These are phyloP conservation scores for Umbelopsis vinacea DNA, from an alignment of 192 early-diverging fungal species.

Conservation along the genomic window DNA sequence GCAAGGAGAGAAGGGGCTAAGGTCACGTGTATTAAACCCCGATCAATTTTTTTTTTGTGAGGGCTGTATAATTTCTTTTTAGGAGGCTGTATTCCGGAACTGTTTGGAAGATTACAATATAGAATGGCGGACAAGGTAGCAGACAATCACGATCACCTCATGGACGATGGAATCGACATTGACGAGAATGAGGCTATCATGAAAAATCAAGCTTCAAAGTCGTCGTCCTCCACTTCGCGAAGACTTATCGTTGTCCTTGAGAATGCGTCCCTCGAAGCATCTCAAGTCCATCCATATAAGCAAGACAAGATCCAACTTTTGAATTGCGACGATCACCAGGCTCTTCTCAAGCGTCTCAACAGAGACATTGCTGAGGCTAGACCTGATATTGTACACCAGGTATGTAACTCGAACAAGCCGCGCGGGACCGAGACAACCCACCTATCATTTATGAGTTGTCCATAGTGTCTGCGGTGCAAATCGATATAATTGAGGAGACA, in stretches of 20 bases:
- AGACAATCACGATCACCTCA: not conserved
- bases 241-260: conserved; percentile 92
- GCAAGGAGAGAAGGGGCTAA: too few species aligned
- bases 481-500: too few species aligned
- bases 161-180: conserved; percentile 11
- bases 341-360: conserved; percentile 80
- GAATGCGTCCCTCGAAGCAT: conserved; percentile 87
- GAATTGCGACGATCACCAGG: conserved; percentile 97
- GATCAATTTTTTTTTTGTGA: too few species aligned
- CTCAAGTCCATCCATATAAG: conserved; percentile 74
- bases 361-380: conserved; percentile 79
- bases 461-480: too few species aligned
- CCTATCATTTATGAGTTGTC: not conserved
- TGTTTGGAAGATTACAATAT: too few species aligned
- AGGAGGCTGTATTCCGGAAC: not conserved
- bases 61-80: not conserved
- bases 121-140: conserved; percentile 6
- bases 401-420: conserved; percentile 28
- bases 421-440: not conserved
- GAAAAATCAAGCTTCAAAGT: not conserved
- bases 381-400: conserved; percentile 97
- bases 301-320: conserved; percentile 84
- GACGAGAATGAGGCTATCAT: conserved; percentile 1
- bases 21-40: too few species aligned
- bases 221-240: conserved; percentile 25